Base-by-base conservation (phyloP, 164 flowering plant genomes). In the Paratinospora sagittata region DNA sequence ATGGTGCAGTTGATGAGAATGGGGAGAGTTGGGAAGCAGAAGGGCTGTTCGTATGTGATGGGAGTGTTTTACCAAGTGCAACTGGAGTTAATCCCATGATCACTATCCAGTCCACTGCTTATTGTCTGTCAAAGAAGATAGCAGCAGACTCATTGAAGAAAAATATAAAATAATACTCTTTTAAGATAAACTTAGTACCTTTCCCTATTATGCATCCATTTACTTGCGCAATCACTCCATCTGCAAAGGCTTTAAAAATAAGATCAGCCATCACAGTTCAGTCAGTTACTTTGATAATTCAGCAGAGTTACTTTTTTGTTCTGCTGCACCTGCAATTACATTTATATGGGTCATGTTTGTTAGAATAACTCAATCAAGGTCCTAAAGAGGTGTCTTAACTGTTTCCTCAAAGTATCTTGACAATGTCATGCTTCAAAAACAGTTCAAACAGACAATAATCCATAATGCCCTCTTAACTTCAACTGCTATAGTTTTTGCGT, bases 11-110 rank as follows among this genome's bases (percentile, higher is more conserved):
- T 69, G 84, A 84, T 77, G 83, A 69, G 66, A 78, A 78, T 36
- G 86, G 84, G n/a, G 81, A 84, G 78, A 84, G 82, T 70, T 84
- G 86, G 86, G 86, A 84, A 57, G 84, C 81, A 47, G 81, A 82
- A 62, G 76, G 76, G 27, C 60, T 84, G 41, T 84, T 63, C 72
- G 81, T 84, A 8, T 82, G 84, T 30, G 86, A 84, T 77, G 83
- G 70, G 17, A 82, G 86, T 70, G 73, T 84, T 65, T 58, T 84
- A 60, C 86, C 86, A 0, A 78, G 49, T 77, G 84, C 86, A 45
- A 58, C 82, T 64, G 86, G 84, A 23, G 77, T 84, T 27, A 84
- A 84, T 72, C 86, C 85, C 64, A 81, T 84, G 84, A 78, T 84
- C 70, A 84, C 86, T 33, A 78, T 84, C n/a, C 76, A 80, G 78